A percentile compares a stretch with the other conserved stretches of the same genome.
Evolutionary conservation across 2,329 filamentous ascomycete species (phyloP).

Genomic region (Hypoxylon sp.): DNA sequence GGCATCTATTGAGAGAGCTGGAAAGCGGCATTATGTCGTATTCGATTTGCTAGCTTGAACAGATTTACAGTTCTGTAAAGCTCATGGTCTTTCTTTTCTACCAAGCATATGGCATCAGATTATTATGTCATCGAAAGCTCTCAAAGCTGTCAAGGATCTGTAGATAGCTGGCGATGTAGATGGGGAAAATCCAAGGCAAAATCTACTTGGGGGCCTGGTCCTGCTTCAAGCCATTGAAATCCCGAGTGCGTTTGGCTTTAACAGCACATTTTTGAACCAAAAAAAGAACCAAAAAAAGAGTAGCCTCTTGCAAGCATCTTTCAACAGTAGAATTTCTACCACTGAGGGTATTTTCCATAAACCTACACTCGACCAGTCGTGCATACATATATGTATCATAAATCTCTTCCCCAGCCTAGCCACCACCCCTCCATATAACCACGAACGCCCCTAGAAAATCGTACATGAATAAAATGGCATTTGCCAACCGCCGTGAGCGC

Average conservation of each 20-base stretch:
- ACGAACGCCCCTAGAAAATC: slow-evolving; percentile 40
- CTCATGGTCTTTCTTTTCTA: neutral
- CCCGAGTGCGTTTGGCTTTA: neutral
- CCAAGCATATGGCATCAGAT: neutral
- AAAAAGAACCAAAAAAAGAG: too few relatives aligned
- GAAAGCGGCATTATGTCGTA: neutral
- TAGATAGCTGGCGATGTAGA: neutral
- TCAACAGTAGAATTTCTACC: slow-evolving; percentile 23
- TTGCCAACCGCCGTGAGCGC: slow-evolving; percentile 37
- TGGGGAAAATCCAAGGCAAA: neutral
- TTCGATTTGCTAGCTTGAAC: neutral
- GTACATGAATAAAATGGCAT: slow-evolving; percentile 46
- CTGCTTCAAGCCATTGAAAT: neutral
- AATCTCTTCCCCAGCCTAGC: slow-evolving; percentile 14
- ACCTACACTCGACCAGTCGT: slow-evolving; percentile 34
- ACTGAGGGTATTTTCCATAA: slow-evolving; percentile 23
- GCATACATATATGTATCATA: slow-evolving; percentile 43
- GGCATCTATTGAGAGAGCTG: neutral
- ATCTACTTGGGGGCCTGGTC: slow-evolving; percentile 7
- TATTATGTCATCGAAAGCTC: neutral
- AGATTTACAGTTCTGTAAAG: neutral
- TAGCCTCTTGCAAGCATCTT: slow-evolving; percentile 1
- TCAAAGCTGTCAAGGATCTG: too few relatives aligned
- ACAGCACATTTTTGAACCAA: slow-evolving; percentile 6
- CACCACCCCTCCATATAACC: slow-evolving; percentile 33